Conservation (phyloP, 2,329 filamentous ascomycete species). For the Paraphoma sp. region DNA sequence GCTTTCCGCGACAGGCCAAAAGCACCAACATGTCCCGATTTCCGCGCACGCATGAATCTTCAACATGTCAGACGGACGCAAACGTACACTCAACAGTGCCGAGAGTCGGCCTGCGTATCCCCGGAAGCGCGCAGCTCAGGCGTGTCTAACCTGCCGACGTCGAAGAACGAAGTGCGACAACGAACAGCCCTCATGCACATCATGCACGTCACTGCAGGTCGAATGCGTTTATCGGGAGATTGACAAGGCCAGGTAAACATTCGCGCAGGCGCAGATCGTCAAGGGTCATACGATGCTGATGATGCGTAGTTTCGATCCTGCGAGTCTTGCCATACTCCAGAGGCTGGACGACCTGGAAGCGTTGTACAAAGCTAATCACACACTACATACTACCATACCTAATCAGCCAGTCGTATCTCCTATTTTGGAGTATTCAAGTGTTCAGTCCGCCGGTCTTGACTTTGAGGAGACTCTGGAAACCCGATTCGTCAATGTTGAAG, state of each 20-base stretch:
- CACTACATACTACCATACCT: background rate
- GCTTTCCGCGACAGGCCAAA: background rate
- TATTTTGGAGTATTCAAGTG: background rate
- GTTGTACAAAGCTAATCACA: background rate
- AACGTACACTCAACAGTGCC: background rate
- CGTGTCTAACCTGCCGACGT: background rate
- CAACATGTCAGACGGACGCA: background rate
- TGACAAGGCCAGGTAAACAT: background rate
- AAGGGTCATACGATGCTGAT: too few relatives aligned
- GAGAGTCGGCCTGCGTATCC: background rate
- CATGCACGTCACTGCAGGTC: background rate
- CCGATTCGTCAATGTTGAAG: background rate
- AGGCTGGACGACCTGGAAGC: background rate
- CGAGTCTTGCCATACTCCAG: background rate
- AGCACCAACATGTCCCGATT: background rate
- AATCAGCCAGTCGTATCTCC: background rate
- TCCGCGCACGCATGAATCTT: background rate
- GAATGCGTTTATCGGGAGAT: background rate
- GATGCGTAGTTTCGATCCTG: background rate
- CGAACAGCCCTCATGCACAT: background rate
- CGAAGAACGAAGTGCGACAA: background rate
- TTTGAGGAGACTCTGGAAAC: background rate
- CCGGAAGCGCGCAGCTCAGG: background rate
- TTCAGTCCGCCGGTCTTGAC: background rate
- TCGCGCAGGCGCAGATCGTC: too few relatives aligned